Evolutionary conservation across 441 rosid genomes (phyloP), one percentile per base, ranked within the genome.

Genomic region (Melastoma candidum): DNA sequence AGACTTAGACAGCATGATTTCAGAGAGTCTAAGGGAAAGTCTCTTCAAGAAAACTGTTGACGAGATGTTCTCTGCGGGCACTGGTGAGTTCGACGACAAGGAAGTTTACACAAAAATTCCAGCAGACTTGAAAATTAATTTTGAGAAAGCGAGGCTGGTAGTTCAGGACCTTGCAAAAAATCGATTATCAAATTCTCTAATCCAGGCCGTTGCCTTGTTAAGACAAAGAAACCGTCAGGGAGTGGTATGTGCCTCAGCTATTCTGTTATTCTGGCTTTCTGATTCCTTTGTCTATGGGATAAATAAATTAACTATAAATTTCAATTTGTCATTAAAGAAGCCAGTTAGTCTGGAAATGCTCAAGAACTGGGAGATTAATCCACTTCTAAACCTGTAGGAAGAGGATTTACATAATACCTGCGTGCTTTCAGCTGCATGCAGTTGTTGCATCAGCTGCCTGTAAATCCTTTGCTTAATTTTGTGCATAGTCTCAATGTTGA

Each of bases 31-130:
- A 68, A 72, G 98, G 46, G 85, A 78, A 69, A 89, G 74, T 65
- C 82, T 93, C 59, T 86, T 86, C 67, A 88, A 78, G 71, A 93
- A 89, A 75, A 83, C 85, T 0, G 70, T 80, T 46, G 76, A 80
- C 66, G 97, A 88, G 29, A 83, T 92, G 49, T 88, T 92, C 81
- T 92, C 97, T 1, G 83, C 98, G 1, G 98, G 98, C 51, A 85
- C 94, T 2, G 98, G 98, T 51, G 98, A 85, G 56, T 85, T 92
- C 54, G 92, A 88, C 22, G 97, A 73, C 65, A 87, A 65, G 36
- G 97, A 89, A 64, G 83, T 93, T 41, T 89, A 79, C 63, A 68
- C 77, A 63, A 81, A 78, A 60, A 66, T 80, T 60, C 72, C 86
- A 0, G 63, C 68, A 2, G 90, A 78, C 55, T 79, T 85, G 11